Conservation (phyloP, 1,284 basidiomycete genomes). For the Sanguinoderma infundibulare region DNA sequence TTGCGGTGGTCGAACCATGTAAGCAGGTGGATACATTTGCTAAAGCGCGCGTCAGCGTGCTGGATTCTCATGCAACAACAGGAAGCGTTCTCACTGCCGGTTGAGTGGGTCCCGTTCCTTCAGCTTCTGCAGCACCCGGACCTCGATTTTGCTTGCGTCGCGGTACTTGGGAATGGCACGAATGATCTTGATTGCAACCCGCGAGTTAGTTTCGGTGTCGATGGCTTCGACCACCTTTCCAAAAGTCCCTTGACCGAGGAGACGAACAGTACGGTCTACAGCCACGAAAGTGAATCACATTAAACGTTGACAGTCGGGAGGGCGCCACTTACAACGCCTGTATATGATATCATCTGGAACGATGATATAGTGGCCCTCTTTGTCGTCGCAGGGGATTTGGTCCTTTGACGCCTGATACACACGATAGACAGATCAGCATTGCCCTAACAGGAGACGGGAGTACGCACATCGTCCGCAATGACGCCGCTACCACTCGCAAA, state of each 20-base stretch:
- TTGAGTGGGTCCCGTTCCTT: constrained; percentile 92
- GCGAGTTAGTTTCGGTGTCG: constrained; percentile 77
- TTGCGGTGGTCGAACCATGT: constrained; percentile 97
- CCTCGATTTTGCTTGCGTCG: constrained; percentile 98
- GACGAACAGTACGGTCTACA: constrained; percentile 85
- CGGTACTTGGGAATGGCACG: constrained; percentile 96
- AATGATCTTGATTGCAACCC: constrained; percentile 99
- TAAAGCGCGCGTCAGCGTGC: constrained; percentile 39
- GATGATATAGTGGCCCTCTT: constrained; percentile 95
- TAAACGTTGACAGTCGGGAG: not conserved
- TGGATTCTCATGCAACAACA: not conserved
- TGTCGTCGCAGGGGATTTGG: constrained; percentile 82
- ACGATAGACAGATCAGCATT: constrained; percentile 32
- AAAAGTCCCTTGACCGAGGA: constrained; percentile 98
- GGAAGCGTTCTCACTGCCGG: constrained; percentile 68
- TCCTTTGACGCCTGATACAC: constrained; percentile 58
- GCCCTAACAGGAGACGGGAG: constrained; percentile 19
- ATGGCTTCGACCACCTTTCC: constrained; percentile 98
- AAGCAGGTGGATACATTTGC: constrained; percentile 97
- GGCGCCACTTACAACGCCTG: constrained; percentile 68
- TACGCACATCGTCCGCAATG: constrained; percentile 65
- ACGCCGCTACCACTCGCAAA: constrained; percentile 66
- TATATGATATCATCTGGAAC: constrained; percentile 88
- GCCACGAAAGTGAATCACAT: constrained; percentile 27
- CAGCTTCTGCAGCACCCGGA: constrained; percentile 91